Base-by-base conservation (phyloP, 106 monocot species). In the Iris macrosiphon region DNA sequence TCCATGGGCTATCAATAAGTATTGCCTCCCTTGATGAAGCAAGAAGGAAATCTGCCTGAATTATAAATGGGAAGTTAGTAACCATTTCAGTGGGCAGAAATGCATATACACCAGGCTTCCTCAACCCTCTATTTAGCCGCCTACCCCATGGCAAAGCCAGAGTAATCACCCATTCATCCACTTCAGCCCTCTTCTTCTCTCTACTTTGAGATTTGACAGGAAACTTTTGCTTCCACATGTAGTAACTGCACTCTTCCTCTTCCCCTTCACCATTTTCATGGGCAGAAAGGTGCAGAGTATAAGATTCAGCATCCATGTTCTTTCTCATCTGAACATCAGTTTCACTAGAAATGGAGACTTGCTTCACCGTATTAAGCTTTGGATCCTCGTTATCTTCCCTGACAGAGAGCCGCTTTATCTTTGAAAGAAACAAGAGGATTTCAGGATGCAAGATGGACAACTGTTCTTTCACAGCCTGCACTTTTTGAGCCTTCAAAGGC, bases 221-320 rank as follows among this genome's bases (percentile, higher is more conserved):
- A 45, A 83, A 78, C 27, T 50, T 83, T 52, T 83, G 83, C 65
- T 34, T 69, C 83, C 77, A 83, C 78, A 78, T 78, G 51, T 74
- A 74, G 27, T 83, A 83, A 19, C 16, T 45, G 40, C 83, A 82
- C 11, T 73, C 28, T 4, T 67, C 45, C 6, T 52, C 52, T 1
- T 30, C 30, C 1, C 37, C 55, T 10, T 57, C 13, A 0, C 29
- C 33, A 4, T 19, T 26, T 30, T 77, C 69, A 25, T 53, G 15
- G 22, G 78, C 69, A n/a, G 68, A 41, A 17, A 83, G 58, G 52
- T 66, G 61, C 12, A 73, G 31, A 27, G 41, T 78, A 29, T 64
- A 71, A 7, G 78, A 74, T 16, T 83, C 74, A 0, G 78, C 83
- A 57, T 70, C 39, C 1, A 78, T 45, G 38, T 69, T 66, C 57